These are phyloP conservation scores for Globisporangium carolinianum DNA, from an alignment of 352 stramenopile genomes.

Conservation along the genomic window DNA sequence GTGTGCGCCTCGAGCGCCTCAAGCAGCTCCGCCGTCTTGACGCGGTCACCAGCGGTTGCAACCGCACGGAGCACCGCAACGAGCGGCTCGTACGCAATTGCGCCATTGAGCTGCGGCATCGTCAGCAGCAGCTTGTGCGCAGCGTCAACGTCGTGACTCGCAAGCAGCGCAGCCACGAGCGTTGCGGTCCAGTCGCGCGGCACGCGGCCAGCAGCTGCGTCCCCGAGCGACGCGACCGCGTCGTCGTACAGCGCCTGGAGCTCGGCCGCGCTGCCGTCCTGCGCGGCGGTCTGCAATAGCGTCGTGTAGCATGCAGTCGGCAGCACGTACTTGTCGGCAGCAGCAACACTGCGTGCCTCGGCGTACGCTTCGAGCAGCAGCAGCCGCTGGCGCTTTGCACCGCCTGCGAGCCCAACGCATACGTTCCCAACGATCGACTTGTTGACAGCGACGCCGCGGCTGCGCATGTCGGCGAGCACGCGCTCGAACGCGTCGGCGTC, in stretches of 20 bases:
- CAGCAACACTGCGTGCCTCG: slow-evolving; percentile 15
- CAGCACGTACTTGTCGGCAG: slow-evolving; percentile 37
- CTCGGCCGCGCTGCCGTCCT: slow-evolving; percentile 27
- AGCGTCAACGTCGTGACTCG: slow-evolving; percentile 29
- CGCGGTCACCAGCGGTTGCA: slow-evolving; percentile 17
- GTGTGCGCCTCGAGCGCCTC: slow-evolving; percentile 32
- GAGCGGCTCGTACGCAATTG: slow-evolving; percentile 36
- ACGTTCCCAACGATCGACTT: slow-evolving; percentile 38
- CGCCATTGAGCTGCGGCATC: slow-evolving; percentile 32
- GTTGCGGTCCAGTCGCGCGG: slow-evolving; percentile 40
- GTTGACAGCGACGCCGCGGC: slow-evolving; percentile 28
- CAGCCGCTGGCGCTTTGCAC: slow-evolving; percentile 50
- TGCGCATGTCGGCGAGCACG: slow-evolving; percentile 35
- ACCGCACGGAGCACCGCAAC: slow-evolving; percentile 33
- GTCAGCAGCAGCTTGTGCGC: slow-evolving; percentile 24
- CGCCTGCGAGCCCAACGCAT: slow-evolving; percentile 29
- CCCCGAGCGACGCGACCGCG: slow-evolving; percentile 24
- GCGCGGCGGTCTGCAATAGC: slow-evolving; percentile 27
- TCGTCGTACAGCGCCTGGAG: slow-evolving; percentile 44
- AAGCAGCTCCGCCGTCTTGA: slow-evolving; percentile 23
- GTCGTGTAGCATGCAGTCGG: slow-evolving; percentile 37
- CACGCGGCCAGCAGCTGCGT: slow-evolving; percentile 20
- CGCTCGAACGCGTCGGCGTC: slow-evolving; percentile 27
- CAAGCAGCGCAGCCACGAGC: slow-evolving; percentile 32
- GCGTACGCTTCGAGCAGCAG: slow-evolving; percentile 50